Conservation (phyloP, 352 stramenopile genomes). For the Pythium graminicola region DNA sequence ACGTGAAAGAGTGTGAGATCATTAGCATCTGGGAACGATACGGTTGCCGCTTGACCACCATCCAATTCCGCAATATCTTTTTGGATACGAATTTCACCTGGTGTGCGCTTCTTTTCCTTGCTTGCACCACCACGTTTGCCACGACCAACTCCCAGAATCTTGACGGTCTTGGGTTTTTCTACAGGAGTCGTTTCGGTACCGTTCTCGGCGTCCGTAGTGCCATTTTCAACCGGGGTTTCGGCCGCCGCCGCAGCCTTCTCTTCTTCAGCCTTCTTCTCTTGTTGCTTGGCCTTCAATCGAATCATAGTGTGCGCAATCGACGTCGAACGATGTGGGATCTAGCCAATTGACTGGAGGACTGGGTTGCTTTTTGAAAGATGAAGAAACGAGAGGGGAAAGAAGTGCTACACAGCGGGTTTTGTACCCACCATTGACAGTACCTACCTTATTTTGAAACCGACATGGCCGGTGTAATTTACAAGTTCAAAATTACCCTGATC, state of each 20-base stretch:
- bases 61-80: slow-evolving; percentile 99
- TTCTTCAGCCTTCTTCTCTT: slow-evolving; percentile 81
- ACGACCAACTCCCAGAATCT: slow-evolving; percentile 78
- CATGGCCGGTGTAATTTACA: not conserved
- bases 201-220: slow-evolving; percentile 20
- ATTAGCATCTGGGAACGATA: slow-evolving; percentile 96
- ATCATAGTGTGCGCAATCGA: slow-evolving; percentile 35
- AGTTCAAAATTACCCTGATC: not conserved
- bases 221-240: slow-evolving; percentile 7
- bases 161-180: slow-evolving; percentile 69
- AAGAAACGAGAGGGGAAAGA: not conserved
- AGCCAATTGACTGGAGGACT: too few species aligned
- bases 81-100: slow-evolving; percentile 97
- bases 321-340: too few species aligned
- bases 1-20: slow-evolving; percentile 93
- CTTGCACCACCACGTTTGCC: slow-evolving; percentile 54
- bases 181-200: slow-evolving; percentile 3
- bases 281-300: slow-evolving; percentile 79
- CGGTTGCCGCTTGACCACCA: slow-evolving; percentile 92
- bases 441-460: slow-evolving; percentile 8
- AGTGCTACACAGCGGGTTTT: not conserved
- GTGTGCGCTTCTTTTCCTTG: slow-evolving; percentile 92
- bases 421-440: not conserved
- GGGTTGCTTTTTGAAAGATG: not conserved
- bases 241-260: slow-evolving; percentile 31